A percentile compares a stretch with the other conserved stretches of the same genome.
Conservation (phyloP, 768 basidiomycete genomes). For the Epithele typhae region DNA sequence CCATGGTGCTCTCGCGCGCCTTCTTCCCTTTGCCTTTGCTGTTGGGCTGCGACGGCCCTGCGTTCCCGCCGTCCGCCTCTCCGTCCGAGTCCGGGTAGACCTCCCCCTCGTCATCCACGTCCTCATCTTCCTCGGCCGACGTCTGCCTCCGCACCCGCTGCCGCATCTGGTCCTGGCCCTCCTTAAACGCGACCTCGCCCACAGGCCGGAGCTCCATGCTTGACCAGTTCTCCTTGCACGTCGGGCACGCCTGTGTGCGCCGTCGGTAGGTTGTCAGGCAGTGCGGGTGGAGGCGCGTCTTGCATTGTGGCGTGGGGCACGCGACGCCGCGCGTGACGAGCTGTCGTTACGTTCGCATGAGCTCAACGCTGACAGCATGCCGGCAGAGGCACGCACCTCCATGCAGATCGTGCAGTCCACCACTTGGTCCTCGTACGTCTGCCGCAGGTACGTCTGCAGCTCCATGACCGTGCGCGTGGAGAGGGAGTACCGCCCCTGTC, state of each 20-base stretch:
- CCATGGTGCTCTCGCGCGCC: conserved; percentile 31
- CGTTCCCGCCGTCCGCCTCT: conserved; percentile 34
- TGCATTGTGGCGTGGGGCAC: conserved; percentile 60
- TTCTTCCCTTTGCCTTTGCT: conserved; percentile 21
- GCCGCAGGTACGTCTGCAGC: conserved; percentile 67
- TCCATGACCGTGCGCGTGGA: conserved; percentile 73
- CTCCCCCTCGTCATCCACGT: conserved; percentile 45
- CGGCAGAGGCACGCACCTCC: conserved; percentile 43
- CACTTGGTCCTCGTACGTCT: conserved; percentile 65
- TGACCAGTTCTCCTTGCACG: conserved; percentile 61
- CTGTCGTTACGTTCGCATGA: too few relatives aligned
- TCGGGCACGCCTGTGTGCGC: conserved; percentile 45
- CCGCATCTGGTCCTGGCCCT: conserved; percentile 41
- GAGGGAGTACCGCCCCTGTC: conserved; percentile 67
- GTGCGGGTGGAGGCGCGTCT: conserved; percentile 56
- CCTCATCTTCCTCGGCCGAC: conserved; percentile 26
- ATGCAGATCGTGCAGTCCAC: conserved; percentile 71
- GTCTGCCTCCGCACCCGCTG: conserved; percentile 30
- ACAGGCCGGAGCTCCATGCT: conserved; percentile 48
- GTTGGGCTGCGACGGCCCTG: conserved; percentile 25
- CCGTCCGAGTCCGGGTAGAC: conserved; percentile 40
- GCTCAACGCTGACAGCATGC: too few relatives aligned
- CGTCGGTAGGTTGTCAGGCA: conserved; percentile 55
- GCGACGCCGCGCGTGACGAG: conserved; percentile 64
- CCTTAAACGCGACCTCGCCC: conserved; percentile 65